phyloP scores from a whole-genome alignment of 441 rosid species.

The Populus hybrid region DNA sequence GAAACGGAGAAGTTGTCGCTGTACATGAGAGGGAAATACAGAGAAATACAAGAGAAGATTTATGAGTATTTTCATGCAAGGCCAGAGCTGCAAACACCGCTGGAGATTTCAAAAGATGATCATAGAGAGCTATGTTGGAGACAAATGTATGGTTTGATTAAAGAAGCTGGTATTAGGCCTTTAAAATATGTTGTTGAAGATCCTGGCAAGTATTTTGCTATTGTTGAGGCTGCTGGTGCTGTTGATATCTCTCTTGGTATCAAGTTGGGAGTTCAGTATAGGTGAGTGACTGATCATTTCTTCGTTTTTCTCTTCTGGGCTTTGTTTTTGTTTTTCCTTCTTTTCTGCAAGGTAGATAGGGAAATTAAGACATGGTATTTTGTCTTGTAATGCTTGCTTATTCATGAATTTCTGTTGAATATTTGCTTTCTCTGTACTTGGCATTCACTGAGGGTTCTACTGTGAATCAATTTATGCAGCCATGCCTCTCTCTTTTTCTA shows the following conservation, averaged over 20 bases:
- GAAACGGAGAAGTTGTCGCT: conserved; percentile 36
- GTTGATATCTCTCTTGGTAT: conserved; percentile 81
- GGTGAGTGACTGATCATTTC: conserved; percentile 32
- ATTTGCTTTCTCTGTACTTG: background rate
- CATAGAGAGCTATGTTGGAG: conserved; percentile 84
- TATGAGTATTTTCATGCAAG: conserved; percentile 52
- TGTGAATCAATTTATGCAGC: background rate
- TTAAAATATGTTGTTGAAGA: conserved; percentile 60
- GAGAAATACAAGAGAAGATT: conserved; percentile 65
- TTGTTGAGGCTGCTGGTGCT: conserved; percentile 76
- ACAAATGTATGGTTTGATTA: conserved; percentile 64
- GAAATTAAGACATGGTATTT: background rate
- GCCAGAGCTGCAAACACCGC: conserved; percentile 79
- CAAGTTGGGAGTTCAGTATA: conserved; percentile 89
- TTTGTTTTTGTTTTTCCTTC: background rate
- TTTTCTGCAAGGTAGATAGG: background rate
- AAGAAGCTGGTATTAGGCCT: conserved; percentile 78
- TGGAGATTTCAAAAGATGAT: conserved; percentile 72
- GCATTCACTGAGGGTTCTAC: background rate
- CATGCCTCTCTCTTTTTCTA: background rate
- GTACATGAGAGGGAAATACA: conserved; percentile 73
- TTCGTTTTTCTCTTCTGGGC: background rate
- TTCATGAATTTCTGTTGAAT: background rate
- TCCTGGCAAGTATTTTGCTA: conserved; percentile 76
- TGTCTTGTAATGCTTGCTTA: background rate